A percentile compares a stretch with the other conserved stretches of the same genome.
Conservation (phyloP, 768 basidiomycete genomes). For the Russula dissimulans region DNA sequence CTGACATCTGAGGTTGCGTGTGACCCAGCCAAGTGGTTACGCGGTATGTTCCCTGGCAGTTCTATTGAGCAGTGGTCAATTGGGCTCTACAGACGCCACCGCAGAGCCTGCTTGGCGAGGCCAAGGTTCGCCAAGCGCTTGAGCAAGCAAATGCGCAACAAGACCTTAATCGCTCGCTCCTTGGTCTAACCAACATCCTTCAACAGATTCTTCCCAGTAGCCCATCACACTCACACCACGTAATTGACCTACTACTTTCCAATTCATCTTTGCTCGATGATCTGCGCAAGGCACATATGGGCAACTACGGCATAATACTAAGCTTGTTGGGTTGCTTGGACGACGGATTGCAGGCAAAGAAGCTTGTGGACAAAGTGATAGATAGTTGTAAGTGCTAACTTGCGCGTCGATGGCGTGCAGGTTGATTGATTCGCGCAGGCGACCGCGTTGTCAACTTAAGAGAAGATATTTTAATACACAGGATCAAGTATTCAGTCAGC, state of each 20-base stretch:
- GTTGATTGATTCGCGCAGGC: constrained; percentile 35
- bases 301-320: constrained; percentile 85
- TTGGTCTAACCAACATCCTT: constrained; percentile 72
- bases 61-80: neutral
- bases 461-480: constrained; percentile 76
- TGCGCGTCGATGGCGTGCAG: neutral
- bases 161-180: constrained; percentile 63
- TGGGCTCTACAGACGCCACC: constrained; percentile 7
- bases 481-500: constrained; percentile 78
- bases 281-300: constrained; percentile 82
- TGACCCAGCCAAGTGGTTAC: constrained; percentile 21
- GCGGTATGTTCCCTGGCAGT: neutral
- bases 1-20: neutral
- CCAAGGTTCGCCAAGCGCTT: constrained; percentile 50
- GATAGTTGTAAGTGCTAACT: constrained; percentile 46
- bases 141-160: constrained; percentile 76
- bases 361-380: constrained; percentile 81
- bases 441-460: constrained; percentile 89
- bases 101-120: constrained; percentile 38
- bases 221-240: constrained; percentile 68
- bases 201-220: constrained; percentile 63
- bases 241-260: constrained; percentile 74
- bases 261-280: constrained; percentile 77
- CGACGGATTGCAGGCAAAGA: constrained; percentile 76
- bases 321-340: constrained; percentile 92